Percentiles rank a stretch among this genome's conserved stretches.
Conservation (phyloP, 306 rosid species). For the Lithocarpus polystachyus region DNA sequence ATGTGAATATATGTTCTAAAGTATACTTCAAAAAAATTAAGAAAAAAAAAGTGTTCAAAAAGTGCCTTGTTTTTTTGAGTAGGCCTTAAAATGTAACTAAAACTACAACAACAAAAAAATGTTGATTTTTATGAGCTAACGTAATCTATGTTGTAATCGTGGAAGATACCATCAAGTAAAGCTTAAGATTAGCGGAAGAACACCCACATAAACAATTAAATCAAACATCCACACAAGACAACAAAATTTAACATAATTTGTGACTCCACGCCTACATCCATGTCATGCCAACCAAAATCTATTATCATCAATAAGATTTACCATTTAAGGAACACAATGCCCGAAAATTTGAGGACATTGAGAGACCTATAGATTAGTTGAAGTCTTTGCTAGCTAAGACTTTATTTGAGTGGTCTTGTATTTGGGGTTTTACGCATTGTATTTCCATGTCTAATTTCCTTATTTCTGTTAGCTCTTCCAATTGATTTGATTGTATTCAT, state of each 20-base stretch:
- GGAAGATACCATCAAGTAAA: neutral
- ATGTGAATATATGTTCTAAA: conserved; percentile 21
- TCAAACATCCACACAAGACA: neutral
- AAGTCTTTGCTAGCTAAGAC: too few species aligned
- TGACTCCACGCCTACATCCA: neutral
- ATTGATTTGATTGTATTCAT: too few species aligned
- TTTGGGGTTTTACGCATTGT: too few species aligned
- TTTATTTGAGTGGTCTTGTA: too few species aligned
- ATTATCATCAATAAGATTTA: neutral
- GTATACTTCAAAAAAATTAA: neutral
- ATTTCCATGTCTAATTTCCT: too few species aligned
- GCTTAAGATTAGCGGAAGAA: neutral
- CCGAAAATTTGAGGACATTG: too few species aligned
- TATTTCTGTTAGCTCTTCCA: too few species aligned
- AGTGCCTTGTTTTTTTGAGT: neutral
- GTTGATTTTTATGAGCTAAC: neutral
- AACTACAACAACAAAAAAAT: neutral
- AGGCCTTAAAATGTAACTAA: neutral
- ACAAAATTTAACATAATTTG: neutral
- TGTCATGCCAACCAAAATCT: neutral
- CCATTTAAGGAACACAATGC: too few species aligned
- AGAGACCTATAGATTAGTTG: too few species aligned
- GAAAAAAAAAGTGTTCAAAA: neutral
- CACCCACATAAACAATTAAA: neutral
- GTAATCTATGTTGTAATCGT: neutral